Percentiles rank a stretch among this genome's conserved stretches.
Evolutionary conservation across 495 filamentous ascomycete species (phyloP).

Genomic region (Cladorrhinum samala): DNA sequence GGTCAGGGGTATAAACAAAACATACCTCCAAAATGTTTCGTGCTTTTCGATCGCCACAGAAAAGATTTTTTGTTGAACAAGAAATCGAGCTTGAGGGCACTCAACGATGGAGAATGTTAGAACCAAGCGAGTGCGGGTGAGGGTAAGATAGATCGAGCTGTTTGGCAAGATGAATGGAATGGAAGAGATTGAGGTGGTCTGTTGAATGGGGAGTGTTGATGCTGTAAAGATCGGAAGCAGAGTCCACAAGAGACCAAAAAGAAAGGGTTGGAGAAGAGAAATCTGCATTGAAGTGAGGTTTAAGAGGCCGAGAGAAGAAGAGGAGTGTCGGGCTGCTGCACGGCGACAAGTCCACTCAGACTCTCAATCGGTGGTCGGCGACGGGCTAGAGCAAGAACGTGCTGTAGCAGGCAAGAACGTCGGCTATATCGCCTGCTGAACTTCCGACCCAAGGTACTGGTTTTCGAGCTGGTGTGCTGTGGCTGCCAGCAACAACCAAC

Average conservation of each 20-base stretch:
- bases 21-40: constrained; percentile 26
- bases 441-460: too few relatives aligned
- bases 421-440: too few relatives aligned
- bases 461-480: too few relatives aligned
- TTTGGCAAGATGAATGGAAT: constrained; percentile 48
- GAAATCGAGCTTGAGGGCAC: constrained; percentile 13
- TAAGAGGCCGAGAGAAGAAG: constrained; percentile 3
- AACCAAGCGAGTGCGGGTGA: constrained; percentile 46
- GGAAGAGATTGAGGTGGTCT: constrained; percentile 41
- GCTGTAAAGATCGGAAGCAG: constrained; percentile 47
- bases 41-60: neutral
- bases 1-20: neutral
- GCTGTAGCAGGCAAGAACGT: too few relatives aligned
- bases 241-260: constrained; percentile 37
- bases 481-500: too few relatives aligned
- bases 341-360: neutral
- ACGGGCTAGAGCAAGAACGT: neutral
- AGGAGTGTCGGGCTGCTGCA: neutral
- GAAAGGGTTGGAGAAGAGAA: constrained; percentile 22
- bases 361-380: neutral
- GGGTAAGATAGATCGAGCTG: constrained; percentile 46
- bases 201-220: constrained; percentile 42
- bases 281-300: neutral
- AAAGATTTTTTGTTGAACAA: constrained; percentile 19
- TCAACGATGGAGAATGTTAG: constrained; percentile 29